Base-by-base conservation (phyloP, 2,329 filamentous ascomycete species). In the Hymenoscyphus linearis region DNA sequence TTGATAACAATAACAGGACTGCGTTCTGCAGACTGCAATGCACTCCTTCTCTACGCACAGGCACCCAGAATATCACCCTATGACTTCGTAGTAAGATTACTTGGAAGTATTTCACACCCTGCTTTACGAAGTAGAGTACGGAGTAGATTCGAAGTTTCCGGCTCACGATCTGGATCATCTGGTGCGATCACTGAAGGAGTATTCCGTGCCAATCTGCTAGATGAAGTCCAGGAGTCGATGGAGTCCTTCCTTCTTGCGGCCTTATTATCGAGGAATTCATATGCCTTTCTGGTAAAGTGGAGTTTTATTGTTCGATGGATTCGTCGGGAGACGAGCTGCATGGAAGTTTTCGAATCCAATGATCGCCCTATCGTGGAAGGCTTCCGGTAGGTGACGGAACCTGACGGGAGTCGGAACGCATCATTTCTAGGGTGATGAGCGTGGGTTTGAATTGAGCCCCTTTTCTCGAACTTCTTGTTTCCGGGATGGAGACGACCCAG, bases 341-440 rank as follows among this genome's bases (percentile, higher is more conserved):
- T 36, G 31, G 40, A 22, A 22, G 36, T 16, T 35, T 26, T 26
- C 6, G 47, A 34, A 50, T 25, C 25, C 34, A 35, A 35, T 50
- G 37, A 52, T 58, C 56, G 55, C 55, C 37, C n/a, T 27, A 25
- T 18, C 25, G 22, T 58, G 56, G 56, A 52, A 58, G 56, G n/a
- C 56, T 35, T 58, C 56, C 56, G 56, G 44, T 52, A 58, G 56
- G 56, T 52, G 44, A 53, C 25, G 52, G 52, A 35, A 58, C 40
- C 40, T 52, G 44, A 53, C 25, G 52, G 52, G 44, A 22, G 9
- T 25, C 44, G 44, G 44, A 22, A 50, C 44, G 44, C 44, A 50
- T 50, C 44, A 50, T 50, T 50, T 25, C 44, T 50, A 50, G 44
- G 18, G 44, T 50, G 44, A 31, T 9, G 6, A 31, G 31, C 31